These are phyloP conservation scores for Fusarium longipes DNA, from an alignment of 2,329 filamentous ascomycete genomes.

Conservation along the genomic window DNA sequence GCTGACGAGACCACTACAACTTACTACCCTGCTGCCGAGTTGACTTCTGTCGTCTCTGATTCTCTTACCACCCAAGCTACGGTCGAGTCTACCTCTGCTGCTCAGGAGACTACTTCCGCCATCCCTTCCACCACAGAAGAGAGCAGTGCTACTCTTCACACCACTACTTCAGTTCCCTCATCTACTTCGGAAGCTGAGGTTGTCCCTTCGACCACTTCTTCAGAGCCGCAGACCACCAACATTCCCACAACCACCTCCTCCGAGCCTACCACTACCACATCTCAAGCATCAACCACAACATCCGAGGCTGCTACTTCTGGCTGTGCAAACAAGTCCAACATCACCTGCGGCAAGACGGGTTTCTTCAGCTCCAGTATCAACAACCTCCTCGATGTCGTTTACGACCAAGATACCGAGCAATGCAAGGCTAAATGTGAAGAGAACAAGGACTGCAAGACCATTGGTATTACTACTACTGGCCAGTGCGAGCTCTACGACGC, in stretches of 20 bases:
- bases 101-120: conserved; percentile 3
- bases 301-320: conserved; percentile 7
- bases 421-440: conserved; percentile 19
- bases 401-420: not conserved
- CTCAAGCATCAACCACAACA: conserved; percentile 17
- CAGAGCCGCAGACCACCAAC: conserved; percentile 15
- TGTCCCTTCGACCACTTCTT: not conserved
- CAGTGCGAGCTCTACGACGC: conserved; percentile 35
- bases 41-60: not conserved
- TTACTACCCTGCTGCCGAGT: not conserved
- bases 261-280: conserved; percentile 12
- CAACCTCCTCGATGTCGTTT: conserved; percentile 2
- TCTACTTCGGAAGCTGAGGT: not conserved
- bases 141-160: not conserved
- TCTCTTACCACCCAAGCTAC: conserved; percentile 2
- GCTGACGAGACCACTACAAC: conserved; percentile 3
- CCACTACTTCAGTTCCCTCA: conserved; percentile 8
- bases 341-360: conserved; percentile 23
- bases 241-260: conserved; percentile 8
- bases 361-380: not conserved
- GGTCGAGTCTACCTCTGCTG: not conserved
- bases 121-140: not conserved
- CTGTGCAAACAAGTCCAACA: conserved; percentile 12
- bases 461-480: conserved; percentile 16
- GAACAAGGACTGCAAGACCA: conserved; percentile 11